Conservation (phyloP, 257 asterid genomes). For the Salvia rosmarinus region DNA sequence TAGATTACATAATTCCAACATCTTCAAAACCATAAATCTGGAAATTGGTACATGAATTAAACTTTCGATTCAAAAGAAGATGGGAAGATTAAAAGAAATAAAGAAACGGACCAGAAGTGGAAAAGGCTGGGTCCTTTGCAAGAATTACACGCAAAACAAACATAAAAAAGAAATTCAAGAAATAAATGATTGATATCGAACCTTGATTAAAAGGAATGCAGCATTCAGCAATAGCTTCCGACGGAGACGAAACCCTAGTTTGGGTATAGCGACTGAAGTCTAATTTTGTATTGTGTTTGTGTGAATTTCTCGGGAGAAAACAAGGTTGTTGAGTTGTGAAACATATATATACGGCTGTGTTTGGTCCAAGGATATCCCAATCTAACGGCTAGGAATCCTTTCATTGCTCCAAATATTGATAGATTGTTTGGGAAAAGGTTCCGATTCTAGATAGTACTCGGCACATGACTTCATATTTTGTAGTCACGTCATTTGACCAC, state of each 20-base stretch:
- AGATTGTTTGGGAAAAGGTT: background rate
- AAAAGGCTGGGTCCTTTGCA: background rate
- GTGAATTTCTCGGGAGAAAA: constrained; percentile 12
- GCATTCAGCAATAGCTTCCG: constrained; percentile 30
- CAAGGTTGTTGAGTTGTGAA: constrained; percentile 38
- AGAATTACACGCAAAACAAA: constrained; percentile 26
- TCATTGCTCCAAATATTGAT: too few species aligned
- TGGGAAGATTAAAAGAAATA: background rate
- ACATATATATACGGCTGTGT: constrained; percentile 31
- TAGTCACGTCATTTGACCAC: background rate
- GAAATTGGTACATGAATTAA: constrained; percentile 13
- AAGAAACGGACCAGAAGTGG: constrained; percentile 2
- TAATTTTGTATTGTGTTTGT: background rate
- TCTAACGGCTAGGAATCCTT: constrained; percentile 32
- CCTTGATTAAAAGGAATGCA: constrained; percentile 29
- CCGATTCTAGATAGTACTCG: constrained; percentile 1
- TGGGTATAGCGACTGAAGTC: constrained; percentile 27
- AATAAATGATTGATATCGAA: constrained; percentile 14
- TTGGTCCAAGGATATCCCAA: constrained; percentile 28
- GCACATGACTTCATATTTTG: constrained; percentile 33
- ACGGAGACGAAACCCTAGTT: constrained; percentile 44
- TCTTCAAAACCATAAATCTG: background rate
- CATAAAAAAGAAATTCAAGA: background rate
- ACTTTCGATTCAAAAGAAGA: background rate
- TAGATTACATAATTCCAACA: background rate